Conservation (phyloP, 2,329 filamentous ascomycete species). For the Stachybotrys elegans region DNA sequence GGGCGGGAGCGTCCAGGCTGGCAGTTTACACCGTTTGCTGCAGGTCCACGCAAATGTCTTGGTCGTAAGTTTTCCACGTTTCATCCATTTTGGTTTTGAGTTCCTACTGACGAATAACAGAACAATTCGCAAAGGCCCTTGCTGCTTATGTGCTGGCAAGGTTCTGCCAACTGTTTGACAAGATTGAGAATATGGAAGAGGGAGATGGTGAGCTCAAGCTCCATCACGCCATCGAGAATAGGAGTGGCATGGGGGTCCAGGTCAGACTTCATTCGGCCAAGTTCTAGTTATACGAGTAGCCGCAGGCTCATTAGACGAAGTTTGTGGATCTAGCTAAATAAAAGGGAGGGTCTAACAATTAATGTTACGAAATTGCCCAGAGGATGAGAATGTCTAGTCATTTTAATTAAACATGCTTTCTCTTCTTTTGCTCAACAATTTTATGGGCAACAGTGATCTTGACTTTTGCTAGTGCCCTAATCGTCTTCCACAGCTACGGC, state of each 20-base stretch:
- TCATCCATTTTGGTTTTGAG: not conserved
- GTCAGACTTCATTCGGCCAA: not conserved
- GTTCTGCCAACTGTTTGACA: conserved; percentile 1
- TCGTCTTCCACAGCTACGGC: too few species aligned
- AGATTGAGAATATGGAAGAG: conserved; percentile 3
- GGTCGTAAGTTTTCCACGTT: conserved; percentile 18
- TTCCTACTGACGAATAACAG: too few species aligned
- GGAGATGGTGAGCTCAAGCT: conserved; percentile 1
- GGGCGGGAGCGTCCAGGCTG: conserved; percentile 17
- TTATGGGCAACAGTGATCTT: too few species aligned
- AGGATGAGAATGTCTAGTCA: too few species aligned
- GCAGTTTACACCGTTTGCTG: conserved; percentile 21
- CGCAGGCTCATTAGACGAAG: too few species aligned
- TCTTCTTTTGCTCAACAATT: too few species aligned
- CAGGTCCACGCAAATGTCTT: conserved; percentile 21
- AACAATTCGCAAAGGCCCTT: not conserved
- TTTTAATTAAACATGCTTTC: too few species aligned
- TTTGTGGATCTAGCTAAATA: too few species aligned
- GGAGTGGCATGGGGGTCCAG: conserved; percentile 1
- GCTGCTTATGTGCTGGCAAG: not conserved
- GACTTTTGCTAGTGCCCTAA: too few species aligned
- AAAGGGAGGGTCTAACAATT: too few species aligned
- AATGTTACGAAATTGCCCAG: too few species aligned
- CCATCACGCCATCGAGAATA: conserved; percentile 1
- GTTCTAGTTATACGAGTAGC: not conserved